phyloP scores from a whole-genome alignment of 257 asterid species.

The Ligustrum vulgare region DNA sequence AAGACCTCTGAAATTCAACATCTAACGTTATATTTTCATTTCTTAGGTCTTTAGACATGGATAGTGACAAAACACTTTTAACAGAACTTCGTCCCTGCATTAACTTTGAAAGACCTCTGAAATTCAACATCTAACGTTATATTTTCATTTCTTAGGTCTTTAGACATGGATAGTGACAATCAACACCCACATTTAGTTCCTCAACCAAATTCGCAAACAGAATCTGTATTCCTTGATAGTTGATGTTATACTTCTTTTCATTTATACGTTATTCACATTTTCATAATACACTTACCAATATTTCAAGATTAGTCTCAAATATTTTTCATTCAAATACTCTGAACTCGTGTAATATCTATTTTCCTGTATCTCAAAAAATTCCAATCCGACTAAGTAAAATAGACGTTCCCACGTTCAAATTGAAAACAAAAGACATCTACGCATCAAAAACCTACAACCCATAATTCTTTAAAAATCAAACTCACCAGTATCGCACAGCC shows the following conservation, averaged over 20 bases:
- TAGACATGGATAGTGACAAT: slow-evolving; percentile 10
- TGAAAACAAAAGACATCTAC: neutral
- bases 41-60: slow-evolving; percentile 1
- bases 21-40: neutral
- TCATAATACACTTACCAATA: neutral
- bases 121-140: neutral
- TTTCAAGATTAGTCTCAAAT: neutral
- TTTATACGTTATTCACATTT: neutral
- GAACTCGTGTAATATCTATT: neutral
- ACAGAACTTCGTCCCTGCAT: neutral
- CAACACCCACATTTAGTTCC: neutral
- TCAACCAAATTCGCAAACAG: neutral
- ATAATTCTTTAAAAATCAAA: neutral
- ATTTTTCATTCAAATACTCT: slow-evolving; percentile 3
- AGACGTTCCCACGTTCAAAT: neutral
- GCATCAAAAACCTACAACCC: neutral
- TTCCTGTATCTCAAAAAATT: slow-evolving; percentile 11
- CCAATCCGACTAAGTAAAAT: slow-evolving; percentile 16
- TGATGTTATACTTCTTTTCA: neutral
- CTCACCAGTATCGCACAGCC: slow-evolving; percentile 63
- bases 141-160: slow-evolving; percentile 11
- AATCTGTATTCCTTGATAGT: neutral
- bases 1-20: neutral
- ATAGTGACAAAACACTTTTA: neutral
- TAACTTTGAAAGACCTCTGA: neutral